phyloP scores from a whole-genome alignment of 192 early-diverging fungal species.

The Rhizophlyctis rosea region DNA sequence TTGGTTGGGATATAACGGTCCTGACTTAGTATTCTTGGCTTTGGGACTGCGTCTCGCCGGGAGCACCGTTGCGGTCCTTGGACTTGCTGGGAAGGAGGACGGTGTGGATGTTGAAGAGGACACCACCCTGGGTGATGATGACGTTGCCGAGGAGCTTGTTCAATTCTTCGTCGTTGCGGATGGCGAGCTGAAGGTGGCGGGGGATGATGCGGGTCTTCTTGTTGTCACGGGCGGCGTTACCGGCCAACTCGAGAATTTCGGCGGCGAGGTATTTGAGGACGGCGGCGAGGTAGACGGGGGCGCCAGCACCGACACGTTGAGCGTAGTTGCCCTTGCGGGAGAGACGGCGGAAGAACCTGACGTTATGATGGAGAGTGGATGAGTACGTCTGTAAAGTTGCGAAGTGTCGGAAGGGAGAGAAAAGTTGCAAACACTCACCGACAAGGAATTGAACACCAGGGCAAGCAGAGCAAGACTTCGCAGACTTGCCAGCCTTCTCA shows the following conservation, averaged over 20 bases:
- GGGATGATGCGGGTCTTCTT: constrained; percentile 96
- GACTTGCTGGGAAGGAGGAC: constrained; percentile 79
- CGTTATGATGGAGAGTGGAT: too few relatives aligned
- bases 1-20: too few relatives aligned
- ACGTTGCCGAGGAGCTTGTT: constrained; percentile 88
- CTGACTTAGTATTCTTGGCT: too few relatives aligned
- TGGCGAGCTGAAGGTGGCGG: constrained; percentile 91
- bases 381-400: too few relatives aligned
- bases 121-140: constrained; percentile 85
- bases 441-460: constrained; percentile 96
- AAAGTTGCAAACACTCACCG: constrained; percentile 88
- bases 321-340: constrained; percentile 8
- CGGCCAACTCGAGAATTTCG: constrained; percentile 95
- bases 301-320: constrained; percentile 76
- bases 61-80: constrained; percentile 9
- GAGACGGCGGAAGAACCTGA: too few relatives aligned
- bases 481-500: constrained; percentile 22
- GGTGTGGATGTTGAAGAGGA: constrained; percentile 85
- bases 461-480: constrained; percentile 80
- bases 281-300: constrained; percentile 93
- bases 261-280: constrained; percentile 94
- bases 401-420: constrained; percentile 89
- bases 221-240: constrained; percentile 93
- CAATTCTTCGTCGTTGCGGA: constrained; percentile 93
- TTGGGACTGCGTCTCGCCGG: constrained; percentile 1